A percentile compares a stretch with the other conserved stretches of the same genome.
Conservation (phyloP, 176 grass and related monocot species). For the Dactylis glomerata region DNA sequence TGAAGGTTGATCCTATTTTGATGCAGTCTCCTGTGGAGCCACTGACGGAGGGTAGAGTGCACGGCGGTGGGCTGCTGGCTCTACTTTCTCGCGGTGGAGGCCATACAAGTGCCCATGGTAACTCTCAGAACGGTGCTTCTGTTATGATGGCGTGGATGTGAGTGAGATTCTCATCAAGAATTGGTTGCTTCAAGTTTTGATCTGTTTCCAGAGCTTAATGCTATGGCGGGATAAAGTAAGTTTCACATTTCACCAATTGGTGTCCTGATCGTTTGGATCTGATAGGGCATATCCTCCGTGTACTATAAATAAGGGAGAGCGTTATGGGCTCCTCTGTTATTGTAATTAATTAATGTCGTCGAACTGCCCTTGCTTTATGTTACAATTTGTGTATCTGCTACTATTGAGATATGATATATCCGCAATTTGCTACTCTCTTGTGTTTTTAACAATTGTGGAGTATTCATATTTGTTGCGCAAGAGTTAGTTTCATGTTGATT, state of each 20-base stretch:
- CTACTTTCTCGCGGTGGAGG: slow-evolving; percentile 41
- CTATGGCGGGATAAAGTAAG: background rate
- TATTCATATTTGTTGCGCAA: background rate
- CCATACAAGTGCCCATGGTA: background rate
- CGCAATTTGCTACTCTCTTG: background rate
- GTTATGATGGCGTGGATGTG: slow-evolving; percentile 44
- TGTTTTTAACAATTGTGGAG: background rate
- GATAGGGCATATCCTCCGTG: slow-evolving; percentile 17
- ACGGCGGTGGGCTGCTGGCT: slow-evolving; percentile 75
- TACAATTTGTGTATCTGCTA: background rate
- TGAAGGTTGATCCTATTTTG: slow-evolving; percentile 26
- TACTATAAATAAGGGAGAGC: slow-evolving; percentile 35
- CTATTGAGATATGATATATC: background rate
- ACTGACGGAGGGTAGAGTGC: slow-evolving; percentile 75
- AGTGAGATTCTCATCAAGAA: slow-evolving; percentile 25
- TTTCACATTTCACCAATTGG: slow-evolving; percentile 27
- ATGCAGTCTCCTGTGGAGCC: slow-evolving; percentile 11
- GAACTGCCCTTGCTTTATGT: background rate
- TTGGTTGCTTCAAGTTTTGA: slow-evolving; percentile 34
- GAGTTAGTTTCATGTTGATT: background rate
- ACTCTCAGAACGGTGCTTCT: slow-evolving; percentile 18
- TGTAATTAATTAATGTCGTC: slow-evolving; percentile 25
- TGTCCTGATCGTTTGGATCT: slow-evolving; percentile 9
- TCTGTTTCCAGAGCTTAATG: slow-evolving; percentile 33
- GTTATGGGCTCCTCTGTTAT: slow-evolving; percentile 5